Evolutionary conservation across 2,329 filamentous ascomycete genomes (phyloP).

Genomic region (Venturia carpophila): DNA sequence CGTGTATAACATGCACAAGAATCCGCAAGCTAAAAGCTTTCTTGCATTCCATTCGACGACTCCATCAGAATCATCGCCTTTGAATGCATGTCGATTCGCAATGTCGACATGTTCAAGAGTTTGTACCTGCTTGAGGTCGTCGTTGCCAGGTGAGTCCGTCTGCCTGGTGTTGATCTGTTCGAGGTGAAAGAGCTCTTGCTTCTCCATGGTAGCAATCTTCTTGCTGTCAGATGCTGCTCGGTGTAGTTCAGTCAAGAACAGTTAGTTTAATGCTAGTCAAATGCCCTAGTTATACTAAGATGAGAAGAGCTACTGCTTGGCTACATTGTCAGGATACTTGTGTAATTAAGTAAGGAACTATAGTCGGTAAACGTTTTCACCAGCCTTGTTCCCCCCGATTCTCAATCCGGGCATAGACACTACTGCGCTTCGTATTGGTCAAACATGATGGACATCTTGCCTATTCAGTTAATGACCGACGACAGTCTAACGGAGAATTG

Average conservation of each 20-base stretch:
- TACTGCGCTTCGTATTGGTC: not conserved
- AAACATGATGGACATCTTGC: not conserved
- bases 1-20: conserved; percentile 33
- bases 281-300: not conserved
- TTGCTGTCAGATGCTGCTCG: not conserved
- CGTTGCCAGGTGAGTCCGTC: not conserved
- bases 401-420: not conserved
- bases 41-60: conserved; percentile 31
- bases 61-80: conserved; percentile 36
- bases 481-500: not conserved
- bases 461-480: not conserved
- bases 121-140: conserved; percentile 23
- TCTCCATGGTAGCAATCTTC: not conserved
- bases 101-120: conserved; percentile 30
- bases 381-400: conserved; percentile 7
- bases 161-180: conserved; percentile 13
- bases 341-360: not conserved
- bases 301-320: not conserved
- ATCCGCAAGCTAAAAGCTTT: conserved; percentile 31
- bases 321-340: not conserved
- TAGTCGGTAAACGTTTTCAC: conserved; percentile 9
- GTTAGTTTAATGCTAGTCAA: no score
- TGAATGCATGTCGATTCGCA: conserved; percentile 30
- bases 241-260: not conserved
- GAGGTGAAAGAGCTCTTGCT: conserved; percentile 6